A percentile compares a stretch with the other conserved stretches of the same genome.
Evolutionary conservation across 192 early-diverging fungal species (phyloP).

Genomic region (Obelidium mucronatum): DNA sequence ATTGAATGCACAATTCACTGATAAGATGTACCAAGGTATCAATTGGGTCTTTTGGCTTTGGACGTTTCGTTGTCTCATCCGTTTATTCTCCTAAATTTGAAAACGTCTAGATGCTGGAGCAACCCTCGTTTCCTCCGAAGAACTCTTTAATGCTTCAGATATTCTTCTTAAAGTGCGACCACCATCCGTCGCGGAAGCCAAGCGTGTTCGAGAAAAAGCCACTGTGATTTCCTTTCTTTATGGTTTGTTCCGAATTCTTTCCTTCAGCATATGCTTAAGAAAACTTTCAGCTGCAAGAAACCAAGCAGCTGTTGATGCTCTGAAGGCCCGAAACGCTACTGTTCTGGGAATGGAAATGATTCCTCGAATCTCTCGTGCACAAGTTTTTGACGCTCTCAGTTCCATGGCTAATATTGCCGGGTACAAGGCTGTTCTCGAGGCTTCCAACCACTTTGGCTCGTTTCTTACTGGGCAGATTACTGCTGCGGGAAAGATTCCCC

Average conservation of each 20-base stretch:
- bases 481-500: constrained; percentile 49
- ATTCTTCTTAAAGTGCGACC: constrained; percentile 45
- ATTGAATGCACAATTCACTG: constrained; percentile 31
- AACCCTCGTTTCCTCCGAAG: constrained; percentile 1
- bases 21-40: constrained; percentile 33
- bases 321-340: constrained; percentile 3
- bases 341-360: constrained; percentile 42
- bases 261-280: no score
- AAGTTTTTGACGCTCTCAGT: constrained; percentile 46
- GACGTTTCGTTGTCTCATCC: no score
- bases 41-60: no score
- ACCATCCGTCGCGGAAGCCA: constrained; percentile 20
- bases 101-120: constrained; percentile 10
- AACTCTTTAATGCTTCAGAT: constrained; percentile 21
- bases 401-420: constrained; percentile 52
- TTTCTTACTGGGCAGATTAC: constrained; percentile 51
- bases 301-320: constrained; percentile 14
- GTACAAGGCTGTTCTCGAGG: constrained; percentile 47
- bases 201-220: constrained; percentile 26
- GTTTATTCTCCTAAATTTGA: background rate
- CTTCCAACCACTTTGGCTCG: constrained; percentile 43
- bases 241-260: background rate
- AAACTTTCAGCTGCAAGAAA: constrained; percentile 34
- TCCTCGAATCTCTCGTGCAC: constrained; percentile 38
- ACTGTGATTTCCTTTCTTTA: constrained; percentile 41